These are phyloP conservation scores for Metschnikowia orientalis DNA, from an alignment of 805 yeast species.

Conservation along the genomic window DNA sequence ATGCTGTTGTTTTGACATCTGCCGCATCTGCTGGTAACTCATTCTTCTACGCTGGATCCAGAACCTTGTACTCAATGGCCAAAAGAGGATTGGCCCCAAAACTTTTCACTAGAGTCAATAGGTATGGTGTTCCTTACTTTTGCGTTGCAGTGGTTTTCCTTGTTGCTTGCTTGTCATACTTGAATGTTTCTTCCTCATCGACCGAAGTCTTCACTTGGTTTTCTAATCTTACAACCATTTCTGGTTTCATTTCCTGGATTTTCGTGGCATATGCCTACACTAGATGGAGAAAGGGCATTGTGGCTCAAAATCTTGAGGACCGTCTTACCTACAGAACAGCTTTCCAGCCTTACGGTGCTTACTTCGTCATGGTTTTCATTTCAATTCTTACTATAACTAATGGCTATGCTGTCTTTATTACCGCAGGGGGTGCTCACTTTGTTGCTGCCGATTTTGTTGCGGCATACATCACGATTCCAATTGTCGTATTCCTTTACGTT, in stretches of 20 bases:
- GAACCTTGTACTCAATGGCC: conserved; percentile 18
- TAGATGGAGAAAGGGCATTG: conserved; percentile 62
- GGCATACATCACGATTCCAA: conserved; percentile 65
- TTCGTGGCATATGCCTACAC: conserved; percentile 48
- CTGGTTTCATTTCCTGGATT: conserved; percentile 66
- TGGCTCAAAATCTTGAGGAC: conserved; percentile 47
- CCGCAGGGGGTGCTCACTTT: conserved; percentile 53
- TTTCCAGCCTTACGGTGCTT: conserved; percentile 56
- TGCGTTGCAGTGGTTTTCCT: conserved; percentile 29
- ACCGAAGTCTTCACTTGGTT: conserved; percentile 60
- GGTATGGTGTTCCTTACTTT: conserved; percentile 41
- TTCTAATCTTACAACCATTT: conserved; percentile 58
- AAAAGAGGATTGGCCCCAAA: conserved; percentile 18
- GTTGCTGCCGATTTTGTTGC: conserved; percentile 70
- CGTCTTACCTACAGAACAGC: conserved; percentile 56
- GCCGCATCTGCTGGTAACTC: conserved; percentile 39
- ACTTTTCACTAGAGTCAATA: conserved; percentile 25
- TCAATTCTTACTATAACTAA: conserved; percentile 59
- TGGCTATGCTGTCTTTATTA: conserved; percentile 66
- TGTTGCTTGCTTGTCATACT: conserved; percentile 46
- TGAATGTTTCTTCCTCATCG: conserved; percentile 52
- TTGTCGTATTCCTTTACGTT: conserved; percentile 47
- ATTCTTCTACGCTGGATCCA: conserved; percentile 18
- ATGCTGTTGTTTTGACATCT: conserved; percentile 67
- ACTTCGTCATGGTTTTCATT: conserved; percentile 48